These are phyloP conservation scores for Raphanus sativus DNA, from an alignment of 345 rosid genomes.

Conservation along the genomic window DNA sequence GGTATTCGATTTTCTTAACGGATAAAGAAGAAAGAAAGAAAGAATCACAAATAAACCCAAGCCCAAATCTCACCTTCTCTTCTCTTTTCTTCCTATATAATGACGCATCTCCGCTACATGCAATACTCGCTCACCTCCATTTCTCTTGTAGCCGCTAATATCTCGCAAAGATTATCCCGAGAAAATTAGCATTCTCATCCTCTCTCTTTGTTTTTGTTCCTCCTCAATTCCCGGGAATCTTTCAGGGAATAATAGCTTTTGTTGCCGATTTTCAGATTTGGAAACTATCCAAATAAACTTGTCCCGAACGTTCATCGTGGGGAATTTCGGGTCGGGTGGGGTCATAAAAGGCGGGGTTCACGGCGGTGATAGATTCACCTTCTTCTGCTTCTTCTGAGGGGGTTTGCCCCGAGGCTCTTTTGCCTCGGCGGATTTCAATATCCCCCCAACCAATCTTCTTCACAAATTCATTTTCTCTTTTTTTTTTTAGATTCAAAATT, in stretches of 20 bases:
- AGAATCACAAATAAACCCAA: slow-evolving; percentile 10
- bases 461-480: neutral
- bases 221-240: neutral
- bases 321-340: slow-evolving; percentile 43
- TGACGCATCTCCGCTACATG: slow-evolving; percentile 36
- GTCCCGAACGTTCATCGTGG: slow-evolving; percentile 52
- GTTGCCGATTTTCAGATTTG: slow-evolving; percentile 13
- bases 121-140: slow-evolving; percentile 57
- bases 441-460: slow-evolving; percentile 65
- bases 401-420: slow-evolving; percentile 98
- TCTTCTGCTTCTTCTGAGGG: slow-evolving; percentile 94
- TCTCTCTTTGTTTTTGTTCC: neutral
- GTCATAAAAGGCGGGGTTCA: slow-evolving; percentile 44
- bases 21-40: neutral
- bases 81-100: slow-evolving; percentile 48
- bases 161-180: slow-evolving; percentile 16
- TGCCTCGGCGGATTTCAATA: slow-evolving; percentile 95
- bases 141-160: neutral
- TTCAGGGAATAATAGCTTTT: slow-evolving; percentile 9
- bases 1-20: neutral
- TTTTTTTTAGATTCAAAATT: neutral
- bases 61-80: slow-evolving; percentile 10
- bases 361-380: slow-evolving; percentile 51
- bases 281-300: neutral
- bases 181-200: slow-evolving; percentile 21